Evolutionary conservation across 2,329 filamentous ascomycete species (phyloP).

Genomic region (Claviceps sp.): DNA sequence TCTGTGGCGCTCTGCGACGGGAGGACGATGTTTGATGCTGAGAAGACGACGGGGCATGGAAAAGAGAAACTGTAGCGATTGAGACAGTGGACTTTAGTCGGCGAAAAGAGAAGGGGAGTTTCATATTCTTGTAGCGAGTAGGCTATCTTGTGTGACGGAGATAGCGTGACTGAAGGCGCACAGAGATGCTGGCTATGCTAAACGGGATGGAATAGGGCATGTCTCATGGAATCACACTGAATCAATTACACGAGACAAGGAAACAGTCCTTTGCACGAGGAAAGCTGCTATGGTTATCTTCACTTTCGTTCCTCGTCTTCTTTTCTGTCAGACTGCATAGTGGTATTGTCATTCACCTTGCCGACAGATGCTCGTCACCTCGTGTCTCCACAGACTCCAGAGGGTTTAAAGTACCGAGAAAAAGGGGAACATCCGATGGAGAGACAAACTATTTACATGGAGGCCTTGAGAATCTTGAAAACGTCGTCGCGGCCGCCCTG

Average conservation of each 20-base stretch:
- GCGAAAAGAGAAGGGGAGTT: not conserved
- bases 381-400: too few species aligned
- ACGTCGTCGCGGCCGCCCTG: slow-evolving; percentile 31
- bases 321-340: too few species aligned
- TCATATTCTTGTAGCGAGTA: not conserved
- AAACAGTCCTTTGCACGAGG: not conserved
- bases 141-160: not conserved
- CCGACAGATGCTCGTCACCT: too few species aligned
- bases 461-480: slow-evolving; percentile 30
- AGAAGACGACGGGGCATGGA: not conserved
- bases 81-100: not conserved
- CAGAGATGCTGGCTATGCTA: slow-evolving; percentile 5
- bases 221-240: not conserved
- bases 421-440: not conserved
- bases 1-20: not conserved
- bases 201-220: not conserved
- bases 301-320: too few species aligned
- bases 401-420: not conserved
- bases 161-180: slow-evolving; percentile 3
- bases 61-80: not conserved
- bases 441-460: slow-evolving; percentile 17
- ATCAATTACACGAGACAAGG: not conserved
- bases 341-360: too few species aligned
- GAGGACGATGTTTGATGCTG: not conserved
- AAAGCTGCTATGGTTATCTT: too few species aligned